Evolutionary conservation across 139 green algal species (phyloP), one percentile per base, ranked within the genome.

Genomic region (Volvox africanus): DNA sequence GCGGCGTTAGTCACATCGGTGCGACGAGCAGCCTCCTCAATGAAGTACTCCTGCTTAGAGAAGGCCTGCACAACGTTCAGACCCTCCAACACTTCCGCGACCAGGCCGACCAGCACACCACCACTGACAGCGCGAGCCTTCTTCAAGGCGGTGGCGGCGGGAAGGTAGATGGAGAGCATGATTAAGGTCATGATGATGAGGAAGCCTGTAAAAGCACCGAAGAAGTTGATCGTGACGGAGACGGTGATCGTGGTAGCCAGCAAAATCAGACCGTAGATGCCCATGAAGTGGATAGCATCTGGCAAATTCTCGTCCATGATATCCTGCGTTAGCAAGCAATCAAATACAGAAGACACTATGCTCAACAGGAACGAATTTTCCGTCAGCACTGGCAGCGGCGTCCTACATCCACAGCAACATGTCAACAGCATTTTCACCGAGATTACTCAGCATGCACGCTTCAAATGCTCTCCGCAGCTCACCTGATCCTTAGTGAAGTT

Each of bases 231-330:
- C 77, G 92, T 94, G 65, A 95, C 88, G 16, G 92, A 95, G 32
- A 96, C 93, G n/a, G 62, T 78, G 92, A 96, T 94, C 80, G 94
- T 88, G 87, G 95, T 96, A 83, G 95, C 92, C 1, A 94, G 75
- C 88, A 96, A 92, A 88, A 96, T 96, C 50, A 96, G 82, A 81
- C 90, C 93, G 78, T 96, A 96, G 91, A 96, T 96, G 84, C 93
- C 94, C 84, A 93, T 90, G 89, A 89, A 94, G 89, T 96, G 94
- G n/a, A 96, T 79, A 28, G 88, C 89, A 80, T 96, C 95, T 36
- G 92, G 90, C 80, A 96, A 92, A n/a, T 86, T 93, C 92, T 96
- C 95, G 78, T 96, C 95, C 91, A 96, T 83, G 20, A 94, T 92
- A 87, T 96, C 93, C 93, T 96, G 94, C 65, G 65, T 9, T 73